These are phyloP conservation scores for Bombardia bombarda DNA, from an alignment of 495 filamentous ascomycete genomes.

Conservation along the genomic window DNA sequence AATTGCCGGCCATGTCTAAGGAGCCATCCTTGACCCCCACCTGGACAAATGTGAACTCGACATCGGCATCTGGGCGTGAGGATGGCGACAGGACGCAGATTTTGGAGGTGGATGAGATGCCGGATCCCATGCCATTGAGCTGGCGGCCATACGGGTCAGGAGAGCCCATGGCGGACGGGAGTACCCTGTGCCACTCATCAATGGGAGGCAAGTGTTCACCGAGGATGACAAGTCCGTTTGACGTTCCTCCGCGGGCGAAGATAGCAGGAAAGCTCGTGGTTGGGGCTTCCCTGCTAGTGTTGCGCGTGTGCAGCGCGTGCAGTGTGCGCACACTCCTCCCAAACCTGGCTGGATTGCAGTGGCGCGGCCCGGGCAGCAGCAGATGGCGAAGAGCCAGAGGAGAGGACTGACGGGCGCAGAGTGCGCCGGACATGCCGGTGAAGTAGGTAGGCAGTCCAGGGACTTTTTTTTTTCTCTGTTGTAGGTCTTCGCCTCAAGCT, in stretches of 20 bases:
- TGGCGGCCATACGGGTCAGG: constrained; percentile 63
- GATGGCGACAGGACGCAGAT: constrained; percentile 54
- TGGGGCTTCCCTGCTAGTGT: too few species aligned
- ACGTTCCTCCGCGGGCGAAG: constrained; percentile 69
- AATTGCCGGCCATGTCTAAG: constrained; percentile 63
- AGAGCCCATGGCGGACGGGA: constrained; percentile 55
- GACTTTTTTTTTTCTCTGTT: too few species aligned
- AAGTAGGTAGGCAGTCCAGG: too few species aligned
- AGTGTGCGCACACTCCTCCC: too few species aligned
- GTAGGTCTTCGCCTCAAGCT: too few species aligned
- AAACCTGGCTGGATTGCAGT: too few species aligned
- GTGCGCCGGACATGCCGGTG: too few species aligned
- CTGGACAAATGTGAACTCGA: constrained; percentile 68
- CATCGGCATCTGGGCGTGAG: constrained; percentile 43
- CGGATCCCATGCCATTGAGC: constrained; percentile 65
- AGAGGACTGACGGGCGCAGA: too few species aligned
- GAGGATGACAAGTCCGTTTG: constrained; percentile 57
- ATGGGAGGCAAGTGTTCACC: constrained; percentile 41
- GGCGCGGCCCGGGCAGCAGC: too few species aligned
- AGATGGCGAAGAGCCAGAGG: too few species aligned
- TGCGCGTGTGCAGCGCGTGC: too few species aligned
- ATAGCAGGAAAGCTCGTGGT: constrained; percentile 49
- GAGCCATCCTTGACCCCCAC: constrained; percentile 51
- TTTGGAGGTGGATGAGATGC: constrained; percentile 62
- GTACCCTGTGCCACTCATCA: constrained; percentile 47